Evolutionary conservation across 2,329 filamentous ascomycete species (phyloP), one percentile per base, ranked within the genome.

Genomic region (Alternaria triticimaculans): DNA sequence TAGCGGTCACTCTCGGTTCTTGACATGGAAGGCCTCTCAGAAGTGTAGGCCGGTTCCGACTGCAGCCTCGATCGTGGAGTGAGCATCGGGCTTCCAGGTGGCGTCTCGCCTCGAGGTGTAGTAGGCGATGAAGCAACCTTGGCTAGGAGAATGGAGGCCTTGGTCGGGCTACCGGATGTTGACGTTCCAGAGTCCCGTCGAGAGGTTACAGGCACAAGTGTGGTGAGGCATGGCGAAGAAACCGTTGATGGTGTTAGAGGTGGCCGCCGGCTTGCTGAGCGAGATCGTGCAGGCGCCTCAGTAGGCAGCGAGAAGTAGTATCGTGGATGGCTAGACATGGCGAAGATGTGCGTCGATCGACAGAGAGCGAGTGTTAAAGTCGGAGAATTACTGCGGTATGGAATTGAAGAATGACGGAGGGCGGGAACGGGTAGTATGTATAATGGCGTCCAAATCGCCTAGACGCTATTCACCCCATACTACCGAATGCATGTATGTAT

Each of bases 221-320:
- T 80, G 48, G 80, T 82, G 54, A 83, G 73, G 58, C 80, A 83
- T 59, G 82, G 80, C 54, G 82, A 82, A 41, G 81, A 83, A 37
- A 82, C 80, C 50, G 80, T 82, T 26, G 82, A 82, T 64, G 81
- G 81, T 55, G 81, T 83, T 60, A 83, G 76, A 73, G 82, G 81
- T 60, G 80, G 80, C 49, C 81, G 80, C 62, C 80, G 78, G 69
- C 73, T 79, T 72, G 70, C 75, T 70, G 77, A 73, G 71, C 75
- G 72, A 53, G 72, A 73, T 62, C 71, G 74, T 54, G 74, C 68
- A 37, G 78, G 77, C 62, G 77, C 72, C 60, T 76, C 77, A 26
- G 76, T 76, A 50, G 78, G 77, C 30, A 80, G 75, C 59, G 78
- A 77, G 67, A 77, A 79, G 74, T 80, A 80, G 71, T 78, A 79